Evolutionary conservation across 345 rosid genomes (phyloP).

Genomic region (Cochlearia excelsa): DNA sequence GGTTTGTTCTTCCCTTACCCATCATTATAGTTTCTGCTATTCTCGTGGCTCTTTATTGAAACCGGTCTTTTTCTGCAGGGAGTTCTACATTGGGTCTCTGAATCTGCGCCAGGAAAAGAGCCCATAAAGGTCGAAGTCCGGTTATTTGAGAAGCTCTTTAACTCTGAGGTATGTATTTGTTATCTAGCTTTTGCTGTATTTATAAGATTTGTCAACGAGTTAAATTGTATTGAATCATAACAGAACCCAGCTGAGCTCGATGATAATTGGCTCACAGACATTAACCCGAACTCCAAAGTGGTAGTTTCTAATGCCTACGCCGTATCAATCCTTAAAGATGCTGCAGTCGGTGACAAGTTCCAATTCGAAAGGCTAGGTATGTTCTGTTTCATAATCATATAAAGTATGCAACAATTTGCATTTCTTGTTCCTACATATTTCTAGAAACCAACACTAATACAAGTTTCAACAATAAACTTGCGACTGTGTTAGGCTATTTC

Average conservation of each 20-base stretch:
- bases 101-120: constrained; percentile 56
- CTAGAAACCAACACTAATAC: not conserved
- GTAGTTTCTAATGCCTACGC: constrained; percentile 61
- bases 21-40: constrained; percentile 8
- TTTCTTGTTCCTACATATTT: not conserved
- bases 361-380: constrained; percentile 96
- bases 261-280: constrained; percentile 75
- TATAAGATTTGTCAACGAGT: not conserved
- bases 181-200: constrained; percentile 13
- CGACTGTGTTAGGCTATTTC: constrained; percentile 62
- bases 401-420: not conserved
- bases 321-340: constrained; percentile 52
- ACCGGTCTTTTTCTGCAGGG: constrained; percentile 46
- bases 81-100: constrained; percentile 95
- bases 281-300: constrained; percentile 63
- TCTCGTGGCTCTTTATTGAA: constrained; percentile 7
- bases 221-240: constrained; percentile 13
- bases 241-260: constrained; percentile 79
- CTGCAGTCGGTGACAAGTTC: constrained; percentile 63
- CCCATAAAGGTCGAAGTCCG: constrained; percentile 86
- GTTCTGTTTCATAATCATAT: not conserved
- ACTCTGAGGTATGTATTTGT: constrained; percentile 59
- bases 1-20: constrained; percentile 40
- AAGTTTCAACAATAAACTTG: constrained; percentile 13
- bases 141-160: constrained; percentile 82